Evolutionary conservation across 345 rosid genomes (phyloP), one percentile per base, ranked within the genome.

Genomic region (Eucalyptus microcorys): DNA sequence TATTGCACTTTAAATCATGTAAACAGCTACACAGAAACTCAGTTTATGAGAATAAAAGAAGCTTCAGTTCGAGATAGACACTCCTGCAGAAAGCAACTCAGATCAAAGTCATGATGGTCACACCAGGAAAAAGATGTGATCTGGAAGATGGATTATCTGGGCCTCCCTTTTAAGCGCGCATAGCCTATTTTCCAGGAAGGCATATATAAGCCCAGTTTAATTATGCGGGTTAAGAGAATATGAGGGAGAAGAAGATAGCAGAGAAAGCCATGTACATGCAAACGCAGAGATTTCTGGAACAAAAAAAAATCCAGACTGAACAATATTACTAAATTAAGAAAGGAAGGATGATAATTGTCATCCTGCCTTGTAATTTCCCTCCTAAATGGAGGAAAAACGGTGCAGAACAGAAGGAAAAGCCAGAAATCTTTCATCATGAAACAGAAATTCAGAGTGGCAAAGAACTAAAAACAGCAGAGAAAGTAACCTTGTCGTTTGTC

Each of bases 261-360:
- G 71, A 89, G 84, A 49, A 26, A 50, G 84, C 47, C 83, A 76
- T 40, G 83, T 40, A 37, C 83, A 76, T 76, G 83, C 83, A 40
- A 22, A 76, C 30, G 83, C 83, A 76, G 30, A 22, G 83, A 10
- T 27, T 17, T 32, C 85, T 52, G 24, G 27, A 40, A 64, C 17
- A 52, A 50, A 40, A 57, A 43, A 8, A 42, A 34, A 6, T 81
- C 49, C 14, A 59, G 22, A 24, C 48, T 3, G 85, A 86, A 83
- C 76, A 80, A 81, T 27, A 85, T 87, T 91, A 91, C 93, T 90
- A 92, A 88, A 90, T 88, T 59, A 37, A 89, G 92, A 91, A 91
- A 92, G 91, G 48, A 87, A 71, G 87, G 55, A 83, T 48, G 49
- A 49, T 76, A 57, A 89, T 43, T 79, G 49, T n/a, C 89, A 52